These are phyloP conservation scores for Chiua virens DNA, from an alignment of 768 basidiomycete genomes.

Conservation along the genomic window DNA sequence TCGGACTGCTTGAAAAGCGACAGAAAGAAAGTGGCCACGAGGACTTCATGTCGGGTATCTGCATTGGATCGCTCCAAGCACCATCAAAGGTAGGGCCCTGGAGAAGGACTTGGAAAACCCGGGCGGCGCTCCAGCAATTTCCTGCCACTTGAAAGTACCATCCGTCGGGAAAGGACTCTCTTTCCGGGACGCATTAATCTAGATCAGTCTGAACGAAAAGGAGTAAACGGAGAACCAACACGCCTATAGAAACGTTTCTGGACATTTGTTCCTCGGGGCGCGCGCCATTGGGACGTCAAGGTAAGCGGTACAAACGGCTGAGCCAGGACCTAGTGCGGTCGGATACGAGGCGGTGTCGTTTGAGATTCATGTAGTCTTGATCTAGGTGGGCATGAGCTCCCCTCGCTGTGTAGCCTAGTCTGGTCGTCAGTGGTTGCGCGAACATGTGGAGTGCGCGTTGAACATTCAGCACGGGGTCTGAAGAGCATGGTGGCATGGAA, in stretches of 20 bases:
- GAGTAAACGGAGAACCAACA: background rate
- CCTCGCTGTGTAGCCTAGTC: constrained; percentile 27
- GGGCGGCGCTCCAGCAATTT: constrained; percentile 17
- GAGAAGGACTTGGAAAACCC: constrained; percentile 23
- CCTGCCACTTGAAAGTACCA: constrained; percentile 10
- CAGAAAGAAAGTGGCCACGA: constrained; percentile 30
- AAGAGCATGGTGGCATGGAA: constrained; percentile 21
- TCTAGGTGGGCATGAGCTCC: constrained; percentile 22
- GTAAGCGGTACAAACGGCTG: constrained; percentile 1
- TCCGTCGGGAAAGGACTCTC: background rate
- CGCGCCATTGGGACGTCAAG: constrained; percentile 4
- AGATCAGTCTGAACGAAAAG: background rate
- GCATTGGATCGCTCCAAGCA: constrained; percentile 34
- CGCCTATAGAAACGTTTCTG: constrained; percentile 4
- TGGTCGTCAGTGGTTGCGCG: constrained; percentile 25
- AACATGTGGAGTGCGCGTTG: constrained; percentile 37
- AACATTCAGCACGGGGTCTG: constrained; percentile 27
- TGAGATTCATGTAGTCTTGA: constrained; percentile 19
- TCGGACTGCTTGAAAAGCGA: constrained; percentile 34
- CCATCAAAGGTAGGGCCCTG: constrained; percentile 22
- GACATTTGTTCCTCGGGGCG: constrained; percentile 1
- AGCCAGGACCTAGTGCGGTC: constrained; percentile 9
- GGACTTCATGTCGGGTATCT: constrained; percentile 40
- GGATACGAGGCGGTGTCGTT: constrained; percentile 18
- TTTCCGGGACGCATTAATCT: background rate